Base-by-base conservation (phyloP, 1,284 basidiomycete genomes). In the Mycena citricolor region DNA sequence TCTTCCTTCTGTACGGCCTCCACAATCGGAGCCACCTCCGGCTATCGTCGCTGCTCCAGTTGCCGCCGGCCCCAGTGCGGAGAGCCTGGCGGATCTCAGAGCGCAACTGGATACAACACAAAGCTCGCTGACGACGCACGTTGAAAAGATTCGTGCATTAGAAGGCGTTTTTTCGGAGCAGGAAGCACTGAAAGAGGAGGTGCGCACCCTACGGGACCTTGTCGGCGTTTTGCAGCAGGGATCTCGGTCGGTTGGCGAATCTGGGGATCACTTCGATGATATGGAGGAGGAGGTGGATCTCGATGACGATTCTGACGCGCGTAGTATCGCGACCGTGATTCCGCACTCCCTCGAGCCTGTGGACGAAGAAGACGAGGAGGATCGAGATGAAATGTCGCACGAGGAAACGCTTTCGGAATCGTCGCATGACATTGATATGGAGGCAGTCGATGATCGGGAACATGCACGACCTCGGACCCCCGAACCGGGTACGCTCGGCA, bases 101-200 rank as follows among this genome's bases (percentile, higher is more conserved):
- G 64, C 74, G 3, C 90, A 97, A 62, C 77, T 99, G 12, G 79
- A 79, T 36, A 89, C 94, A 41, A 97, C 94, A 0, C 94, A 97
- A 57, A 67, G 77, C 1, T 86, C 85, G 1, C 75, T 98, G 13
- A 77, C 85, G 1, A 73, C 68, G 12, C 91, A 97, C 57, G 78
- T 92, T 26, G 90, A 94, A 49, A 91, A 93, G 66, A 86, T 97
- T 48, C 81, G 84, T 32, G 76, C 82, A 12, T 73, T 98, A 23
- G 94, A 97, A 58, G 76, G 74, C 29, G 78, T 94, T 39, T 76
- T 97, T 34, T 76, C 89, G 0, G 93, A 97, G 63, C 92, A 97
- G 57, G 92, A 97, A 47, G 72, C 70, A 8, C 81, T 98, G 61
- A 90, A 89, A 63, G 73, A 74, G 25, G 93, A 99, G 58, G 82